These are phyloP conservation scores for Beauveria bassiana DNA, from an alignment of 2,329 filamentous ascomycete genomes.

Conservation along the genomic window DNA sequence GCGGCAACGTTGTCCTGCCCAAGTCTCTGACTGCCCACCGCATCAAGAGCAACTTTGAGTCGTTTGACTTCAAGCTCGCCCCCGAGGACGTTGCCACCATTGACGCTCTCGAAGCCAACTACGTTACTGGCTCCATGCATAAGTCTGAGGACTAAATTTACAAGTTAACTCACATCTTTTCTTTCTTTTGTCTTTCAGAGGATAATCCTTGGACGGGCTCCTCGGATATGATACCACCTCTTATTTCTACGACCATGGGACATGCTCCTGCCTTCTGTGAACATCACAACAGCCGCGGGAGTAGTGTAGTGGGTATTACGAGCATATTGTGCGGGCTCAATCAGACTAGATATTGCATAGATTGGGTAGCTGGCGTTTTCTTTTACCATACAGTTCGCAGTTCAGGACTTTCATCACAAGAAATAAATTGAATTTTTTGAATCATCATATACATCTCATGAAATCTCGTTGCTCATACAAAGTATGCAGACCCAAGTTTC, in stretches of 20 bases:
- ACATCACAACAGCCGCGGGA: not conserved
- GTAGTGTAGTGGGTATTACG: slow-evolving; percentile 6
- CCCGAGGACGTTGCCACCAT: slow-evolving; percentile 53
- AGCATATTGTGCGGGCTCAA: slow-evolving; percentile 9
- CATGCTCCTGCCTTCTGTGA: not conserved
- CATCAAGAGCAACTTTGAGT: slow-evolving; percentile 57
- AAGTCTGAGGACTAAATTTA: slow-evolving; percentile 28
- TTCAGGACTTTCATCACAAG: not conserved
- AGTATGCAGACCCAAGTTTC: too few species aligned
- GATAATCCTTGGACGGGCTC: slow-evolving; percentile 8
- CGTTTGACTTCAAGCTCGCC: slow-evolving; percentile 55
- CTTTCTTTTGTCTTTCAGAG: slow-evolving; percentile 3
- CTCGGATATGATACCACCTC: slow-evolving; percentile 12
- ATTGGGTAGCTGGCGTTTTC: slow-evolving; percentile 11
- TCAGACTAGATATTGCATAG: slow-evolving; percentile 11
- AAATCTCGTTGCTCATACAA: too few species aligned
- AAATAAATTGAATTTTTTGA: slow-evolving; percentile 4
- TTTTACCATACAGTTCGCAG: not conserved
- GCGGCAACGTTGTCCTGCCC: slow-evolving; percentile 64
- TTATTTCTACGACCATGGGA: slow-evolving; percentile 7
- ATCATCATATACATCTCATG: not conserved
- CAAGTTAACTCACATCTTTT: slow-evolving; percentile 1
- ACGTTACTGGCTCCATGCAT: slow-evolving; percentile 54
- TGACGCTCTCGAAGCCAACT: slow-evolving; percentile 61
- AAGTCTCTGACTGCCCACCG: slow-evolving; percentile 61